Evolutionary conservation across 306 rosid genomes (phyloP), one percentile per base, ranked within the genome.

Genomic region (Acacia confusa): DNA sequence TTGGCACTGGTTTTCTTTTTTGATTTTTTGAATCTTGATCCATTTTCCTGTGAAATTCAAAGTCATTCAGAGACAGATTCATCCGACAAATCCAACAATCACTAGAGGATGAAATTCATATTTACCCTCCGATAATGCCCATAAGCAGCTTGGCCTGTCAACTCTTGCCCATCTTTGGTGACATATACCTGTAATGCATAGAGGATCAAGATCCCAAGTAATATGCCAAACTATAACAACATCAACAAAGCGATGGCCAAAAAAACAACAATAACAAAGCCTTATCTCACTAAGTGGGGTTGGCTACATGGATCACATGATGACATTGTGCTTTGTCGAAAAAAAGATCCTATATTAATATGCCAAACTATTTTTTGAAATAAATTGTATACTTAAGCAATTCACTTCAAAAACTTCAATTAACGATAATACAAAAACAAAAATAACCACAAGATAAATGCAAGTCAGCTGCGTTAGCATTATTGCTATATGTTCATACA

Each of bases 81-180:
- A 30, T 65, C n/a, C 53, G 48, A 77, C 20, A 50, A 63, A 22
- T 53, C 64, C 63, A 50, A 44, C 22, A 71, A 50, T 81, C 58
- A 69, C 45, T 67, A 22, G 53, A 65, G 58, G 20, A 77, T 53
- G 78, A 24, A 36, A 53, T 55, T 32, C 53, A 38, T 20, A 76
- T 44, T 77, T 82, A 91, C 98, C 95, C 86, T 91, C 86, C 82
- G 83, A 81, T 92, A 91, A 13, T 81, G 89, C 73, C 72, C 85
- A 78, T 91, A 93, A 27, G 97, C 98, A 28, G 11, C 17, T 69
- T 36, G 85, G 47, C 99, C 99, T 4, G 92, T 83, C 84, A 90
- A 58, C 80, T 95, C 95, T 87, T 92, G 79, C 80, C 97, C 97
- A 69, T 60, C 79, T 88, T 86, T 88, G 84, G 80, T 87, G 67